These are phyloP conservation scores for Oehlia diaphana DNA, from an alignment of 192 early-diverging fungal genomes.

Conservation along the genomic window DNA sequence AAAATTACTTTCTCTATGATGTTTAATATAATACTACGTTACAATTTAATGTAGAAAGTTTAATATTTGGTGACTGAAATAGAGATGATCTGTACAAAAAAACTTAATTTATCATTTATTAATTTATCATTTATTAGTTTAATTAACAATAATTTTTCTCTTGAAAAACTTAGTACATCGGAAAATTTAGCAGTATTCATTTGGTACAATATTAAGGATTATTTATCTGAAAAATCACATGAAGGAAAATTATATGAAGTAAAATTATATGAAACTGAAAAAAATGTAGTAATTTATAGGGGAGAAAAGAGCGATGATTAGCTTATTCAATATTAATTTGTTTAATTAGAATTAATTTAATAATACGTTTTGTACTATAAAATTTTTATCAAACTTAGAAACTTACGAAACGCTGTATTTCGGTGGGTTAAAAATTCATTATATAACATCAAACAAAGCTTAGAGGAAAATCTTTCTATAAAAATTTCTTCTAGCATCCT, in stretches of 20 bases:
- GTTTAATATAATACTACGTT: background rate
- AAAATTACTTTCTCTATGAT: background rate
- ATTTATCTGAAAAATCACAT: background rate
- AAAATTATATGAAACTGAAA: conserved; percentile 66
- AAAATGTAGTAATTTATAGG: conserved; percentile 65
- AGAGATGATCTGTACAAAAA: background rate
- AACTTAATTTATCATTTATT: background rate
- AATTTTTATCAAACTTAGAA: too few species aligned
- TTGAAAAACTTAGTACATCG: background rate
- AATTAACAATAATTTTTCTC: background rate
- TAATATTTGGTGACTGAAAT: background rate
- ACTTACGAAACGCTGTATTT: too few species aligned
- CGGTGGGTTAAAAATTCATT: too few species aligned
- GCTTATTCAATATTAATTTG: too few species aligned
- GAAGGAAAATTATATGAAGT: conserved; percentile 51
- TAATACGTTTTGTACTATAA: too few species aligned
- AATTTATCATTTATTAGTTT: background rate
- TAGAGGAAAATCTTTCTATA: too few species aligned
- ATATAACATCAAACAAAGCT: too few species aligned
- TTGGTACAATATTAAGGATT: background rate
- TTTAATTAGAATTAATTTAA: too few species aligned
- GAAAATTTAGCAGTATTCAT: background rate
- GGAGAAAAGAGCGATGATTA: conserved; percentile 47
- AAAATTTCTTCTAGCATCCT: too few species aligned
- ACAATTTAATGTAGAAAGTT: background rate